Evolutionary conservation across 768 basidiomycete species (phyloP), one percentile per base, ranked within the genome.

Genomic region (Tephrocybe sp.): DNA sequence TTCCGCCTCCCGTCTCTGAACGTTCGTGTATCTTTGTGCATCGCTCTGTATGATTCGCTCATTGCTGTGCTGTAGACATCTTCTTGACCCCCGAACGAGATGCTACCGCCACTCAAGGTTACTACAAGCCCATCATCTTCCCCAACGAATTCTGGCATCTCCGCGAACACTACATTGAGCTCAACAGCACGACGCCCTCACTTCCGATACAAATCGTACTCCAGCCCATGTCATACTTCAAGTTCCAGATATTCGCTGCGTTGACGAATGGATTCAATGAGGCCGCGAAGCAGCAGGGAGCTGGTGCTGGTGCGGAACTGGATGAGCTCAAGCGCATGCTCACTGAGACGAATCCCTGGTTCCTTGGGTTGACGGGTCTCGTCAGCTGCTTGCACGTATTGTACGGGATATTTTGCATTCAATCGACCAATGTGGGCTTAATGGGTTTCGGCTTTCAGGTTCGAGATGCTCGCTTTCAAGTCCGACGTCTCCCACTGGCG

Each of bases 321-420:
- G 96, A 99, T 65, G 96, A 98, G 72, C 70, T 99, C 60, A 99
- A 99, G 72, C 77, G 93, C 51, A 96, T 96, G 88, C 71, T 99
- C 42, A 74, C 87, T 12, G 89, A 92, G 68, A 92, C 89, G 2
- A 89, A 89, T 65, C 89, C 93, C 13, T 92, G 85, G 78, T 85
- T 97, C 72, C 77, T 98, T 49, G 87, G 74, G 19, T 68, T 95
- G 40, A 97, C 96, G 1, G 91, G 75, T 14, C 48, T 89, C 44
- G 96, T 98, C 62, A 89, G 89, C 64, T 56, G 97, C 19, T 69
- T 99, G 54, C 97, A 99, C 68, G 80, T 84, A 58, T 71, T 97
- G 85, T 95, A 60, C 69, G 88, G 78, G 26, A 36, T 16, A 20
- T 49, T 16, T 52, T 12, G 19, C 52, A 16, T 45, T 19, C 46